Base-by-base conservation (phyloP, 176 grass and related monocot genomes). In the Eragrostis curvula region DNA sequence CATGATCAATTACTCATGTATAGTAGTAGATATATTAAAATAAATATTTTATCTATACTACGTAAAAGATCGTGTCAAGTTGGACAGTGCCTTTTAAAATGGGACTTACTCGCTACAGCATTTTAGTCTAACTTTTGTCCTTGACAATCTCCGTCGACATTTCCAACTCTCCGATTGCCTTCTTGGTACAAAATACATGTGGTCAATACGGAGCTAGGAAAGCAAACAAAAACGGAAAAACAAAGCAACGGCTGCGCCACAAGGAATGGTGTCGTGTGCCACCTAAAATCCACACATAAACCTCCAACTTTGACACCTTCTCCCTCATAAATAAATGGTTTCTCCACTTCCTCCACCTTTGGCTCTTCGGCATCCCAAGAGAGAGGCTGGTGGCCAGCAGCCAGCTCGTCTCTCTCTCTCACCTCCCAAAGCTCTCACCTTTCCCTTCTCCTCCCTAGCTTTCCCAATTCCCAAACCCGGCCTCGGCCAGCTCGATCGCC, bases 401-500 rank as follows among this genome's bases (percentile, higher is more conserved):
- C 60, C 60, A 64, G 24, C 61, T 66, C 75, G 14, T 61, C 14
- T 48, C 73, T 66, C 77, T 20, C 43, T 20, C 29, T 42, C 27
- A 2, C 32, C 58, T 21, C 57, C 67, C 67, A 65, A 79, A 80
- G 77, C 84, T 68, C 77, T 69, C 0, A 81, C 77, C 78, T 75
- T 87, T 75, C 70, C 78, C 70, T 6, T 82, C 79, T 59, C 63
- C 83, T 60, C 64, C 27, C 6, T 70, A 18, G 50, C 66, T 42
- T 71, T 62, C 69, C 58, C 36, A 74, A 86, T 74, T 81, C 59
- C 84, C 84, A 75, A 66, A 73, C 71, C 66, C 21, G 78, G 70
- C 40, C 41, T 82, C 52, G 28, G 25, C 56, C 49, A 20, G 68
- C 42, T 36, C 85, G 50, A 69, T 79, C 68, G 67, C 5, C 32